phyloP scores from a whole-genome alignment of 768 basidiomycete genomes.

The Mycena alexandri region DNA sequence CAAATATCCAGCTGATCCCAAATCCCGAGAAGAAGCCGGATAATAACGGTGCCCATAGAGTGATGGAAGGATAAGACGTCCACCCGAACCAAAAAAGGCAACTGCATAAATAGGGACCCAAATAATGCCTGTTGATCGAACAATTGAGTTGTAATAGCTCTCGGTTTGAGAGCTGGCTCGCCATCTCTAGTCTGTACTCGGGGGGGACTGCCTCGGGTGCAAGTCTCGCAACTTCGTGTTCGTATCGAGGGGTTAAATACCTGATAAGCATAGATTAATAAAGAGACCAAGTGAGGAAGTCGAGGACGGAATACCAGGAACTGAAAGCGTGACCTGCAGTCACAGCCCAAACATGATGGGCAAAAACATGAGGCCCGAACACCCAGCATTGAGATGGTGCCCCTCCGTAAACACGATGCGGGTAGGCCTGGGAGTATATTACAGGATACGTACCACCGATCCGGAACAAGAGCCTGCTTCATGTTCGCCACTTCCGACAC shows the following conservation, averaged over 20 bases:
- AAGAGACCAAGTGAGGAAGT: too few relatives aligned
- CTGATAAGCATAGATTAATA: background rate
- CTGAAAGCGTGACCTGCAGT: conserved; percentile 50
- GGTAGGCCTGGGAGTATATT: conserved; percentile 56
- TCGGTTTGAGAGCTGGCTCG: conserved; percentile 16
- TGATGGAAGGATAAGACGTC: conserved; percentile 67
- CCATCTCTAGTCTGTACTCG: conserved; percentile 66
- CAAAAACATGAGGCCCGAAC: conserved; percentile 71
- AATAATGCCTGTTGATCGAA: too few relatives aligned
- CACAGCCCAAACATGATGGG: conserved; percentile 69
- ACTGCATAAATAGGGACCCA: too few relatives aligned
- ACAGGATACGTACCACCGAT: too few relatives aligned
- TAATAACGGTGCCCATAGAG: conserved; percentile 66
- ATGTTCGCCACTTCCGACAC: too few relatives aligned
- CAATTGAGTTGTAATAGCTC: too few relatives aligned
- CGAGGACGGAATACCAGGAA: background rate
- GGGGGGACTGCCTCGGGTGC: conserved; percentile 69
- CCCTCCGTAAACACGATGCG: conserved; percentile 67
- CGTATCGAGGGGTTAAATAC: conserved; percentile 65
- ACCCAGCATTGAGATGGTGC: conserved; percentile 65
- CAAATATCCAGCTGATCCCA: conserved; percentile 66
- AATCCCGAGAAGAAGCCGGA: conserved; percentile 66
- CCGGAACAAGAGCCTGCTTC: too few relatives aligned
- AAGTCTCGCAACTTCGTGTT: conserved; percentile 54
- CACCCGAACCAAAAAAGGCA: conserved; percentile 52